Base-by-base conservation (phyloP, 2,329 filamentous ascomycete species). In the Trichophyton benhamiae region DNA sequence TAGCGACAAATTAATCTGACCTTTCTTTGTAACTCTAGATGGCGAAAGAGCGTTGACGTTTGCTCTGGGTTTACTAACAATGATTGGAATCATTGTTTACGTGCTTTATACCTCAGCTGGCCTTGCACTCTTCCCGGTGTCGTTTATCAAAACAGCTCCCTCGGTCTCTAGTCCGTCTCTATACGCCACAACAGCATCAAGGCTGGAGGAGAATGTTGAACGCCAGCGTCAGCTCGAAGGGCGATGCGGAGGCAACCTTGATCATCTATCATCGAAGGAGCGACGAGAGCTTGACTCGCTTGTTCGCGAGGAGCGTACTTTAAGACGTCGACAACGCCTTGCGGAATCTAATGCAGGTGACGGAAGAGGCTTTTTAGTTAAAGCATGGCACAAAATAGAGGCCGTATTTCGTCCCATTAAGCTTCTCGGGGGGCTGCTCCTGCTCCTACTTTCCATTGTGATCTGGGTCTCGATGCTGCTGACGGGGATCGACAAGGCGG, bases 21-120 rank as follows among this genome's bases (percentile, higher is more conserved):
- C 17, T 60, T 44, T 57, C 30, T 48, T 22, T 48, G 44, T 55
- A 65, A 48, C 27, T 53, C 4, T 66, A 85, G 83, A 91, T 72
- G 91, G 91, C 63, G 92, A 97, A 75, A 89, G 94, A 71, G 91
- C 92, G 0, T 78, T 99, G 59, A 92, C 90, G 0, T 99, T 99
- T 75, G 86, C 86, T 1, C 79, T 96, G 22, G 94, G 94, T 0
- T 79, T 96, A n/a, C 80, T 99, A 48, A 87, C 95, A 60, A 91
- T 89, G 0, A 77, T 96, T 33, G 94, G 94, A 3, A 91, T 90
- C 0, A 74, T 95, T 15, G 80, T 96, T 1, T 97, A 96, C 72
- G 81, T 89, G 57, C 73, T 96, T 53, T 97, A 99, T 72, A 96
- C 92, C 0, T 89, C 89, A 3, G 83, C 88, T 9, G 94, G 94